phyloP scores from a whole-genome alignment of 768 basidiomycete genomes.

The Pleurotus platypus region DNA sequence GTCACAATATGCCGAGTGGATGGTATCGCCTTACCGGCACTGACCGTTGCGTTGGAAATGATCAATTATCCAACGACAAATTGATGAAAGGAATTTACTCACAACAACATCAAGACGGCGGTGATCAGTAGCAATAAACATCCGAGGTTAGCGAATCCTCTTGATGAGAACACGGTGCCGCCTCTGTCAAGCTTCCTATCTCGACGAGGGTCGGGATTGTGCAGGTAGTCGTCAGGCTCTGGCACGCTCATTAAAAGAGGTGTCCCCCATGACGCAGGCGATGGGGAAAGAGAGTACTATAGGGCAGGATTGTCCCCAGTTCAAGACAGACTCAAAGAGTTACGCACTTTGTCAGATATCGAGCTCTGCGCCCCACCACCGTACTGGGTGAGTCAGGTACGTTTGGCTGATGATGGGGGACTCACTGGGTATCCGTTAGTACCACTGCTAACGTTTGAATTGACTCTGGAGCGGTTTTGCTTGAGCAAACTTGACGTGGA shows the following conservation, averaged over 20 bases:
- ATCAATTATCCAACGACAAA: neutral
- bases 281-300: constrained; percentile 39
- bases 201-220: constrained; percentile 59
- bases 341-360: constrained; percentile 6
- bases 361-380: neutral
- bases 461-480: constrained; percentile 1
- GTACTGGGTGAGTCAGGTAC: neutral
- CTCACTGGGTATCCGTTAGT: constrained; percentile 6
- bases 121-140: constrained; percentile 54
- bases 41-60: constrained; percentile 13
- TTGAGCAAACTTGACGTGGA: constrained; percentile 2
- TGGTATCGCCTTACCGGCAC: constrained; percentile 30
- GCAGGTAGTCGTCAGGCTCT: constrained; percentile 62
- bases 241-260: constrained; percentile 35
- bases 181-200: constrained; percentile 50
- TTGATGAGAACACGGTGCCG: constrained; percentile 54
- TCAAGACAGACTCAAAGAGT: neutral
- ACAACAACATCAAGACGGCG: constrained; percentile 52
- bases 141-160: constrained; percentile 66
- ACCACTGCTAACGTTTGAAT: neutral
- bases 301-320: neutral
- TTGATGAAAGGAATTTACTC: constrained; percentile 22
- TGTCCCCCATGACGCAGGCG: constrained; percentile 46
- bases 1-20: constrained; percentile 11
- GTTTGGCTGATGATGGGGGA: neutral